phyloP scores from a whole-genome alignment of 495 filamentous ascomycete genomes.

The Penicillium malachiteum region DNA sequence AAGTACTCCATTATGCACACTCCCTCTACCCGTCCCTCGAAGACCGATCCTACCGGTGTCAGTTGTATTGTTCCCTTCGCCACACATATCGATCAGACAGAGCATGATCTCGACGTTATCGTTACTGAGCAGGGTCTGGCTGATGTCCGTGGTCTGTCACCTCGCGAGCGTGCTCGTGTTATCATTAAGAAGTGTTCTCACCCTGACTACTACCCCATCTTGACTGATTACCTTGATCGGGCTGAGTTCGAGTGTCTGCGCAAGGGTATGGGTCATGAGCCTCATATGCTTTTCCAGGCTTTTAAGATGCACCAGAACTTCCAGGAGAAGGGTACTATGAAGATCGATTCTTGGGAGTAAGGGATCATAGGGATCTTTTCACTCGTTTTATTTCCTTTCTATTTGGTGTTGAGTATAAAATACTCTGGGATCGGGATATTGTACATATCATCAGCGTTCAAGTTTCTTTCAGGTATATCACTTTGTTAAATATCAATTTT shows the following conservation, averaged over 20 bases:
- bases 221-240: slow-evolving; percentile 80
- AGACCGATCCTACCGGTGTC: slow-evolving; percentile 80
- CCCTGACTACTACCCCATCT: slow-evolving; percentile 79
- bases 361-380: slow-evolving; percentile 21
- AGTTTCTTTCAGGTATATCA: not conserved
- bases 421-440: slow-evolving; percentile 3
- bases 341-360: slow-evolving; percentile 59
- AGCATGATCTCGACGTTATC: slow-evolving; percentile 85
- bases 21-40: slow-evolving; percentile 73
- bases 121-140: slow-evolving; percentile 88
- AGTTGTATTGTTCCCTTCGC: slow-evolving; percentile 90
- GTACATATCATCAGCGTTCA: slow-evolving; percentile 21
- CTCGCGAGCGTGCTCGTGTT: slow-evolving; percentile 76
- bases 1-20: slow-evolving; percentile 97
- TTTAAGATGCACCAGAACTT: slow-evolving; percentile 91
- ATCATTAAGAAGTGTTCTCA: slow-evolving; percentile 90
- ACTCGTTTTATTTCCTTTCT: slow-evolving; percentile 27
- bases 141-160: slow-evolving; percentile 79
- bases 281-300: slow-evolving; percentile 76
- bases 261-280: slow-evolving; percentile 90
- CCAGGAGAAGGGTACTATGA: slow-evolving; percentile 81
- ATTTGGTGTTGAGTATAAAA: not conserved
- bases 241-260: slow-evolving; percentile 83
- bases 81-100: slow-evolving; percentile 90
- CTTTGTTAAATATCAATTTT: not conserved